phyloP scores from a whole-genome alignment of 768 basidiomycete species.

The Kockovaella imperatae region DNA sequence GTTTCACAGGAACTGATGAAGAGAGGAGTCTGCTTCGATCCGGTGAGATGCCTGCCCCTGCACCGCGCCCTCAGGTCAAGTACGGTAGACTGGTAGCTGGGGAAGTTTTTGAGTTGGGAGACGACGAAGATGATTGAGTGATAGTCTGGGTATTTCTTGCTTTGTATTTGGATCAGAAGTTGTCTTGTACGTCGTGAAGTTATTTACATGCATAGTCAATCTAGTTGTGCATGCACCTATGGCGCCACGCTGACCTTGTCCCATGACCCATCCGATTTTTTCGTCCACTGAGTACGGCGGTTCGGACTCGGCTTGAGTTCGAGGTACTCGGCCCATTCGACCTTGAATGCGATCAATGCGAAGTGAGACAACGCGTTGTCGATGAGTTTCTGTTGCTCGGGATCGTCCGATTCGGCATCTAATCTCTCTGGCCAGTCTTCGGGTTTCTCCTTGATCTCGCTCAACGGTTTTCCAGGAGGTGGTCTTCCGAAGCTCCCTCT shows the following conservation, averaged over 20 bases:
- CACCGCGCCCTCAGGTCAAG: constrained; percentile 17
- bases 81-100: constrained; percentile 34
- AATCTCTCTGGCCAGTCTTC: constrained; percentile 36
- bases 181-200: neutral
- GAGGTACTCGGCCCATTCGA: constrained; percentile 30
- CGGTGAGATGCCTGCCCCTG: neutral
- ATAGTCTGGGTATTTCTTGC: neutral
- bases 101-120: constrained; percentile 36
- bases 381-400: constrained; percentile 29
- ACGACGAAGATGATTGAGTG: constrained; percentile 20
- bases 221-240: constrained; percentile 5
- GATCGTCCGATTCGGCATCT: constrained; percentile 32
- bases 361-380: constrained; percentile 31
- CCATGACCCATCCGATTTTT: constrained; percentile 25
- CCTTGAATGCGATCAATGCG: constrained; percentile 34
- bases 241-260: constrained; percentile 28
- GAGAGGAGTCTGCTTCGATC: neutral
- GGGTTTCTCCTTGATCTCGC: constrained; percentile 20
- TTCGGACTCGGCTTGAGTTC: constrained; percentile 41
- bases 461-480: constrained; percentile 33
- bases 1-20: no score
- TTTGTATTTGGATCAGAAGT: neutral
- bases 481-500: constrained; percentile 40
- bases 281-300: constrained; percentile 30
- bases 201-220: neutral